A percentile compares a stretch with the other conserved stretches of the same genome.
Conservation (phyloP, 2,329 filamentous ascomycete genomes). For the Botrytis elliptica region DNA sequence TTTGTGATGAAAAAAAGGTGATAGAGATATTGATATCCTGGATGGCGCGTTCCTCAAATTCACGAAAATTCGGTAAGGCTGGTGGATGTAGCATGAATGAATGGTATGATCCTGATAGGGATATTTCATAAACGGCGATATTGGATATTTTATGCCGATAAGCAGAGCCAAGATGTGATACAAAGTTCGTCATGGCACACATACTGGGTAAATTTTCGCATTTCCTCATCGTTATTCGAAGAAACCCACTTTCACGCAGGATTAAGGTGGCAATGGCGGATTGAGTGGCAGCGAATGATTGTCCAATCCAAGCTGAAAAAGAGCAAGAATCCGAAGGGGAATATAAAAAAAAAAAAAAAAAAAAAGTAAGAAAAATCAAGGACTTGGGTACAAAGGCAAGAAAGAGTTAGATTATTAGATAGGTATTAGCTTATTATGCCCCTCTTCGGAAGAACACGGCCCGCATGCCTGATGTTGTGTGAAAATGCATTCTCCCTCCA, state of each 20-base stretch:
- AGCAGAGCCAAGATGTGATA: slow-evolving; percentile 10
- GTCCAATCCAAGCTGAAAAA: not conserved
- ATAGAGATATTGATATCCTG: slow-evolving; percentile 2
- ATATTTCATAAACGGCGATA: not conserved
- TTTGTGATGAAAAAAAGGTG: slow-evolving; percentile 12
- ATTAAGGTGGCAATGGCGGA: slow-evolving; percentile 17
- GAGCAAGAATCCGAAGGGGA: not conserved
- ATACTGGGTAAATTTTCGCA: not conserved
- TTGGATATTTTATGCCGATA: slow-evolving; percentile 7
- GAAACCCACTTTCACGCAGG: slow-evolving; percentile 15
- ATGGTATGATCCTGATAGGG: not conserved
- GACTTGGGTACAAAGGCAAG: not conserved
- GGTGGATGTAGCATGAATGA: not conserved
- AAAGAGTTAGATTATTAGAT: not conserved
- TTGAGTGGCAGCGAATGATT: not conserved
- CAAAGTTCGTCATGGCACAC: slow-evolving; percentile 12
- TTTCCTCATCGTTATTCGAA: not conserved
- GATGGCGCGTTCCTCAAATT: not conserved
- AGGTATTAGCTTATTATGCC: not conserved
- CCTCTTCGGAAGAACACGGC: slow-evolving; percentile 20
- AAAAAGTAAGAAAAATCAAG: not conserved
- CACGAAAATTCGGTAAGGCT: not conserved
- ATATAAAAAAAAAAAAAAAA: not conserved
- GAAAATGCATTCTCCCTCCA: slow-evolving; percentile 11
- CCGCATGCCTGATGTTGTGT: slow-evolving; percentile 20